These are phyloP conservation scores for Xylaria castorea DNA, from an alignment of 495 filamentous ascomycete species.

Conservation along the genomic window DNA sequence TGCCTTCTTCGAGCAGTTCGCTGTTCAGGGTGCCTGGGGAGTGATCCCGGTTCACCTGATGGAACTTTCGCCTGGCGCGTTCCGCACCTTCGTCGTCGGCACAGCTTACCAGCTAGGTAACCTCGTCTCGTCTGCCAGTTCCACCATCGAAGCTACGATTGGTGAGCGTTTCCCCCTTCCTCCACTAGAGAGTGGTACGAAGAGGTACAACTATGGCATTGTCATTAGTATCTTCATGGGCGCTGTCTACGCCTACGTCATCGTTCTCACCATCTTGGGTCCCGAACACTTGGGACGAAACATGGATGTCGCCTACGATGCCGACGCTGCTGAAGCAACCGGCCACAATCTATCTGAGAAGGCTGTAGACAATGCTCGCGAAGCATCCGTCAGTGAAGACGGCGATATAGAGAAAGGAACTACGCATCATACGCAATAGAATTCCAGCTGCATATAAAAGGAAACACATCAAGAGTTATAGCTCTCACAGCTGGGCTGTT, in stretches of 20 bases:
- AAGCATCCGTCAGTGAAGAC: constrained; percentile 32
- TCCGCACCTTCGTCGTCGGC: constrained; percentile 85
- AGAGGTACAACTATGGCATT: constrained; percentile 81
- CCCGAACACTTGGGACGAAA: constrained; percentile 72
- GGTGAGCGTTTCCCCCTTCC: constrained; percentile 81
- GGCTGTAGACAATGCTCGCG: constrained; percentile 26
- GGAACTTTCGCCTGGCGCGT: constrained; percentile 81
- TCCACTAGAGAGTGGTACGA: constrained; percentile 48
- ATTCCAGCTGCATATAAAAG: neutral
- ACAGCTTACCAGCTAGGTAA: constrained; percentile 88
- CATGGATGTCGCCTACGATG: constrained; percentile 72
- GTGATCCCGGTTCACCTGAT: constrained; percentile 86
- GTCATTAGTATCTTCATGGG: constrained; percentile 95
- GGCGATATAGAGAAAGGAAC: constrained; percentile 40
- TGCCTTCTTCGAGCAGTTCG: constrained; percentile 93
- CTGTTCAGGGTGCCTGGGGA: constrained; percentile 86
- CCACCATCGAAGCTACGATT: constrained; percentile 84
- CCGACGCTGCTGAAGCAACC: constrained; percentile 65
- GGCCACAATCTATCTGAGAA: constrained; percentile 44
- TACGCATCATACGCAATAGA: constrained; percentile 28
- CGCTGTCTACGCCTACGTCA: constrained; percentile 84
- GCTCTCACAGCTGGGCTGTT: neutral
- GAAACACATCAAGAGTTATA: neutral
- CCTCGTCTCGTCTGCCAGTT: constrained; percentile 77
- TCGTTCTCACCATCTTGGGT: constrained; percentile 75